Evolutionary conservation across 495 filamentous ascomycete species (phyloP), one percentile per base, ranked within the genome.

Genomic region (Copromyces sp.): DNA sequence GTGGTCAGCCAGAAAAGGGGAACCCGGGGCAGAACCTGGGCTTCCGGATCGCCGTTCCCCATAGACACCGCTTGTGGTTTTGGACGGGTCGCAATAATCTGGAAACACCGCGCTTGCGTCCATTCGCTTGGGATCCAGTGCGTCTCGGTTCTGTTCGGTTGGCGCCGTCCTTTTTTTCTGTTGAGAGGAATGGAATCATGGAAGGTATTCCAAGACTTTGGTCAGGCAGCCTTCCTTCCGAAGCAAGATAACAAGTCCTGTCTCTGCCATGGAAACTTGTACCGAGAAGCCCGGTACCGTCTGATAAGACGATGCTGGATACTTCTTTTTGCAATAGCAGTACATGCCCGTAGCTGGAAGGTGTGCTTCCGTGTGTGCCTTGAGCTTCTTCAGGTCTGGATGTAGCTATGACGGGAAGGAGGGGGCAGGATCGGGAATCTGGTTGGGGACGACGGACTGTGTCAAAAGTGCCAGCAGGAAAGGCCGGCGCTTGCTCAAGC

Each of bases 341-440:
- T n/a, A 71, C 41, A 53, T 59, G n/a, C n/a, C n/a, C n/a, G 69
- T 35, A 35, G 41, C 69, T 59, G 69, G 69, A 59, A 59, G 39
- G 12, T 71, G 69, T n/a, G 41, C 40, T 37, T 70, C 69, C 42
- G 69, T 4, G 40, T 70, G 29, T 2, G 16, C 20, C 24, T 14
- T 59, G 24, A 42, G 12, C n/a, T 42, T 24, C 39, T 38, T 20
- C 35, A 47, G n/a, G 42, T 69, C 75, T 69, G 71, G 68, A 37
- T 29, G 9, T 75, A 65, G 35, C 75, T 69, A 70, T 74, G 73
- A 74, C 47, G 53, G 70, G 75, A 76, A 68, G 69, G 71, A 61
- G 20, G 45, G 11, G 53, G 59, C 68, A 72, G 40, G 16, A 53
- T 29, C 17, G 24, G 39, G 4, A 9, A 53, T 41, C 42, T 3